Base-by-base conservation (phyloP, 805 yeast species). In the Hanseniaspora pseudoguilliermondii region DNA sequence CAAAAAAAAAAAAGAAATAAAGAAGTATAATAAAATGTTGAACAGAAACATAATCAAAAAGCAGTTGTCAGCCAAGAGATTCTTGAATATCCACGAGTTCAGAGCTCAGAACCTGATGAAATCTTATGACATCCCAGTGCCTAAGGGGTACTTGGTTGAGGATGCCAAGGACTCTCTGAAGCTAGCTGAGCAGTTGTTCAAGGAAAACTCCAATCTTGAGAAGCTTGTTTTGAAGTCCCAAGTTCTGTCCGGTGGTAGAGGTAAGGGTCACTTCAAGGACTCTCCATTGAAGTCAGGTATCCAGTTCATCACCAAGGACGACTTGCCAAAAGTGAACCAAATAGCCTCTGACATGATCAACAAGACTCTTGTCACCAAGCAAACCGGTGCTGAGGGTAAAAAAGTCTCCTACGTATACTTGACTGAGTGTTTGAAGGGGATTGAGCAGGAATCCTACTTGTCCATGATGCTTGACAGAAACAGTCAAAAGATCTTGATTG, bases 241-340 rank as follows among this genome's bases (percentile, higher is more conserved):
- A 76, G 97, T 96, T 49, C 79, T 93, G 67, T 90, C 99, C 58
- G 99, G 99, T 75, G 99, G 99, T 69, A 84, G 99, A 75, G 99
- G 99, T 74, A 93, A 93, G 73, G 99, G 99, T 61, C 90, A 87
- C 73, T 90, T 93, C 63, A 53, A 39, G 18, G 96, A 90, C 74
- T 83, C 82, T 65, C 98, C 98, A 54, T 81, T 87, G 69, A 82
- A 91, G 75, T 95, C 97, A 52, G 99, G 98, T 77, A 96, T 93
- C 66, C 85, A 88, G 75, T 78, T 93, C 73, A 86, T 87, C 64
- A 82, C 96, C 46, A 84, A 84, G 67, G 90, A 91, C 75, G 96
- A 95, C 58, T 29, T 50, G 13, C 47, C 47, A 10, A 53, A 46
- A 35, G 27, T 53, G n/a, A 78, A 76, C 71, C 84, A 84, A 68